These are phyloP conservation scores for Leptographium procerum DNA, from an alignment of 2,329 filamentous ascomycete species.

Conservation along the genomic window DNA sequence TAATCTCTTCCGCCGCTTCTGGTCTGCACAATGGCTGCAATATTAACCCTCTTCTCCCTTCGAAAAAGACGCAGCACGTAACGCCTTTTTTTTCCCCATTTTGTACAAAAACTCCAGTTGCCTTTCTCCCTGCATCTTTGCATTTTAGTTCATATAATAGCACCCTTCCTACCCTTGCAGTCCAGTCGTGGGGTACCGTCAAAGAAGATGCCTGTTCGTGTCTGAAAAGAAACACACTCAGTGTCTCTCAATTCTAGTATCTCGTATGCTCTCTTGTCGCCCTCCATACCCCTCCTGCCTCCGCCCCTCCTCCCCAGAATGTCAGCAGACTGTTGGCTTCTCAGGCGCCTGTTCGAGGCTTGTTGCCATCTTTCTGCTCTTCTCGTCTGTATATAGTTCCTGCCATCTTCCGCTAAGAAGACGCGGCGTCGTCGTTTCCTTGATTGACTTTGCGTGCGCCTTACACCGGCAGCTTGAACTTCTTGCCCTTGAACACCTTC, in stretches of 20 bases:
- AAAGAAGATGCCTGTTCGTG: neutral
- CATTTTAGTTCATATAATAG: neutral
- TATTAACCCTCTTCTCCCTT: neutral
- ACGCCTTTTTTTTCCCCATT: neutral
- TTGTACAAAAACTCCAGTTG: neutral
- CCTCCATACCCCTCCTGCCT: neutral
- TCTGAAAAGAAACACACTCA: neutral
- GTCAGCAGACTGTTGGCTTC: no score
- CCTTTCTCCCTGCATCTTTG: neutral
- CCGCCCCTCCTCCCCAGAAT: neutral
- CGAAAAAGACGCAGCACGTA: neutral
- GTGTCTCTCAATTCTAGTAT: neutral
- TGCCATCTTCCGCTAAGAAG: no score
- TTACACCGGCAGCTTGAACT: conserved; percentile 76
- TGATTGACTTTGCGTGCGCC: neutral
- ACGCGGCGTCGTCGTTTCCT: neutral
- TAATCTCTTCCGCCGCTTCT: neutral
- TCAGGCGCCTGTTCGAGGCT: neutral
- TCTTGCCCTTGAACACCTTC: conserved; percentile 83
- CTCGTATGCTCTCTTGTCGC: neutral
- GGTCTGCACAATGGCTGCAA: neutral
- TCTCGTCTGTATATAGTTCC: neutral
- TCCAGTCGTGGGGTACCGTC: neutral
- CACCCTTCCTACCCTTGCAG: neutral
- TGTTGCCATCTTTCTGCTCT: neutral